Base-by-base conservation (phyloP, 768 basidiomycete genomes). In the Boletus rufocinnamomeus region DNA sequence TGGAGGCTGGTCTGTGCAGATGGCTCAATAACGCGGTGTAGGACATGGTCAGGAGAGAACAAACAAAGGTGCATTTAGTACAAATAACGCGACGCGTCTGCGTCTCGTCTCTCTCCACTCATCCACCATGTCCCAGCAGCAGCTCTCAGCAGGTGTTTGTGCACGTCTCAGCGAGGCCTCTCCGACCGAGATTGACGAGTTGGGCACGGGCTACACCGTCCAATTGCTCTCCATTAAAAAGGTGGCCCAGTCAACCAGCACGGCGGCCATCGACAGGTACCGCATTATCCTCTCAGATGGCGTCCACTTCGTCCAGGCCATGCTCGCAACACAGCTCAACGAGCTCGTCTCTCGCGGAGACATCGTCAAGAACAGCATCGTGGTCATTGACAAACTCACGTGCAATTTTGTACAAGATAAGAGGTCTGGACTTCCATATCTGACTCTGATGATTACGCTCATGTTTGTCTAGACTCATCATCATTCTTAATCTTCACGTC, bases 241-340 rank as follows among this genome's bases (percentile, higher is more conserved):
- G 69, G 88, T 97, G 41, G 76, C 72, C 49, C 63, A 67, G 40
- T 4, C 51, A 30, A 64, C 74, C 16, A 75, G 66, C 45, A 65
- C 76, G 7, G 68, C 72, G 52, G 9, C 74, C 46, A 62, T 79
- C 46, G 88, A 89, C 67, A 79, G 88, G 57, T 86, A 83, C 73
- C 82, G 93, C 60, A 80, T 96, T 59, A 92, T 98, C 73, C 77
- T 98, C 41, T 96, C 94, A 0, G 96, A 98, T 74, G 95, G 96
- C 41, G 78, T 80, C 21, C 76, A 90, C 63, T 97, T 91, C 71
- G 79, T 90, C 49, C 97, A 98, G 72, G 87, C 91, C 27, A 98
- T 99, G 97, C 80, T 98, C 35, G 92, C 95, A 6, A 98, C 95
- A 0, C 90, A 93, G 67, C 82, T 95, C 46, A 98, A 98, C 66